Conservation (phyloP, 139 green algal genomes). For the Limnomonas spitsbergensis region DNA sequence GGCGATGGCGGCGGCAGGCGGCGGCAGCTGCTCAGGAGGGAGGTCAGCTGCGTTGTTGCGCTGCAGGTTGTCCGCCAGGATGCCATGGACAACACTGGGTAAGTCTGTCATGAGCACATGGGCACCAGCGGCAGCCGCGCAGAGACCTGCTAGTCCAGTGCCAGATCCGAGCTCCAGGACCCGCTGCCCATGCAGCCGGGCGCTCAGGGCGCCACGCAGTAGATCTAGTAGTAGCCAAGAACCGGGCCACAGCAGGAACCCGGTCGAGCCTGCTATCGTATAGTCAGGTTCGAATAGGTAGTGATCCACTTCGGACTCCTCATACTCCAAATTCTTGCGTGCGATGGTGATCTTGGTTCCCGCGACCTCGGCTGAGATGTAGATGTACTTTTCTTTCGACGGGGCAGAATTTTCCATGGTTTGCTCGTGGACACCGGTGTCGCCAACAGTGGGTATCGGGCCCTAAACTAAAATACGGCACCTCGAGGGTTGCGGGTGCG, state of each 20-base stretch:
- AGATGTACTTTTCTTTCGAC: background rate
- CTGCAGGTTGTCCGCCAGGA: background rate
- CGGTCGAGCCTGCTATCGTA: constrained; percentile 16
- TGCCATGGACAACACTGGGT: constrained; percentile 8
- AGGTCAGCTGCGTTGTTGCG: constrained; percentile 1
- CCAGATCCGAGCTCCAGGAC: constrained; percentile 56
- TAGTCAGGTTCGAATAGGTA: constrained; percentile 22
- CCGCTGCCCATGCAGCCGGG: constrained; percentile 25
- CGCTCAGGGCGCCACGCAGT: background rate
- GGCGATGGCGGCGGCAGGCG: background rate
- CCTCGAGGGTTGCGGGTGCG: no score
- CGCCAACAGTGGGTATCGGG: no score
- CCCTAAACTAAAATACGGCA: no score
- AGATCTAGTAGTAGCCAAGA: constrained; percentile 8
- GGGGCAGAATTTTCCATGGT: no score
- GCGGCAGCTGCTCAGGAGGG: background rate
- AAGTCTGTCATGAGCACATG: constrained; percentile 36
- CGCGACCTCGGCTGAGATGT: background rate
- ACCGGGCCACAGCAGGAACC: constrained; percentile 18
- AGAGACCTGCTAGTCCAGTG: constrained; percentile 50
- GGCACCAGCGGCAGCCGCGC: constrained; percentile 46
- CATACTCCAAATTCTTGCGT: constrained; percentile 5
- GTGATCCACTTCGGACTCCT: constrained; percentile 2
- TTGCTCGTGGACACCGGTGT: no score
- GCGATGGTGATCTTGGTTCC: background rate